A percentile compares a stretch with the other conserved stretches of the same genome.
Evolutionary conservation across 306 rosid species (phyloP).

Genomic region (Pachyrhizus erosus): DNA sequence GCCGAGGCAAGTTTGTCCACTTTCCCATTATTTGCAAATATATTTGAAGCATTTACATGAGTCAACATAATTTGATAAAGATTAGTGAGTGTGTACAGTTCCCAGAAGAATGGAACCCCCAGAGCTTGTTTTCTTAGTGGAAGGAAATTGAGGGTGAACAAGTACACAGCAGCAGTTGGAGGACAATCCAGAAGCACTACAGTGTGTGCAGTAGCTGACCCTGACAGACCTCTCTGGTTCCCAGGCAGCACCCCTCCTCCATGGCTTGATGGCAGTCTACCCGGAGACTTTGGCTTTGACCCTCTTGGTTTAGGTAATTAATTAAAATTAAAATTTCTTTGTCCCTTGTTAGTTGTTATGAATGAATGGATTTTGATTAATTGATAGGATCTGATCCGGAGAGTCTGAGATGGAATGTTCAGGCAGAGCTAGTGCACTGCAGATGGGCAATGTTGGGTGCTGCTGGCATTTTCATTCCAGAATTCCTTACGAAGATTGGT

Average conservation of each 20-base stretch:
- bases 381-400: slow-evolving; percentile 44
- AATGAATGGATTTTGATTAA: background rate
- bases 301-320: slow-evolving; percentile 65
- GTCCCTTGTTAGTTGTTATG: too few species aligned
- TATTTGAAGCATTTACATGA: too few species aligned
- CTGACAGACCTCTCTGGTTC: slow-evolving; percentile 39
- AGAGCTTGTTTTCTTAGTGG: slow-evolving; percentile 45
- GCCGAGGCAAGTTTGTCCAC: slow-evolving; percentile 36
- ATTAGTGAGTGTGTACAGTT: slow-evolving; percentile 31
- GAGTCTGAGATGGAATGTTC: slow-evolving; percentile 43
- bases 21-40: background rate
- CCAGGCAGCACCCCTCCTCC: slow-evolving; percentile 47
- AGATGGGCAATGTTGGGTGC: slow-evolving; percentile 47
- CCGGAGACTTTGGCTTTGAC: slow-evolving; percentile 81
- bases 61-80: slow-evolving; percentile 26
- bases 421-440: slow-evolving; percentile 48
- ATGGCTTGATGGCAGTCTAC: slow-evolving; percentile 44
- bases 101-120: slow-evolving; percentile 37
- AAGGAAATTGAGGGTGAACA: slow-evolving; percentile 57
- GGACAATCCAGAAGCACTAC: background rate
- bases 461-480: slow-evolving; percentile 44
- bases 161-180: slow-evolving; percentile 10
- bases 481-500: slow-evolving; percentile 40
- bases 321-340: too few species aligned
- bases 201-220: slow-evolving; percentile 34